Percentiles rank a stretch among this genome's conserved stretches.
Evolutionary conservation across 371 early-diverging fungal species (phyloP).

Genomic region (Apophysomyces elegans): DNA sequence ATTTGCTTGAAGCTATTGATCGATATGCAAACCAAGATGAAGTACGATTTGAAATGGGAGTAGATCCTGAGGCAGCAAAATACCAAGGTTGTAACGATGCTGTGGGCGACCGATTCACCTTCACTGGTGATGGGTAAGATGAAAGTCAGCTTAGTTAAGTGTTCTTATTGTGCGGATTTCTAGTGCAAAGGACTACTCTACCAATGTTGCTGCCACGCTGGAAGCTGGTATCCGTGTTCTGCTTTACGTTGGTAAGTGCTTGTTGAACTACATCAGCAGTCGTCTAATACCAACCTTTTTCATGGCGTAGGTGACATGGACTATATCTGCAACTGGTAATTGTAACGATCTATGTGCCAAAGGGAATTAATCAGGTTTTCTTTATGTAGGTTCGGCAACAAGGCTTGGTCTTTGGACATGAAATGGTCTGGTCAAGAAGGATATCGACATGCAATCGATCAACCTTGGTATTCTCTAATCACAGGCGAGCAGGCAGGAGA

Average conservation of each 20-base stretch:
- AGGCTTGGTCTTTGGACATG: constrained; percentile 80
- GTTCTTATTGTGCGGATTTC: neutral
- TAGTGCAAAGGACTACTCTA: constrained; percentile 54
- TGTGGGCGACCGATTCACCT: constrained; percentile 72
- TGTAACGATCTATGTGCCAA: neutral
- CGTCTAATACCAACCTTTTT: neutral
- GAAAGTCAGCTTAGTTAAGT: neutral
- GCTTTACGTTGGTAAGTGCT: constrained; percentile 82
- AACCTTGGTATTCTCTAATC: constrained; percentile 43
- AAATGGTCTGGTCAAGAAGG: constrained; percentile 78
- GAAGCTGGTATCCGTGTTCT: constrained; percentile 78
- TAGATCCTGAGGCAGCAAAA: constrained; percentile 57
- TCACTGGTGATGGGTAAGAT: constrained; percentile 80
- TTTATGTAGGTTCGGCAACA: constrained; percentile 72
- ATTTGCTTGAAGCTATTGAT: constrained; percentile 74
- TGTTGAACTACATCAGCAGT: neutral
- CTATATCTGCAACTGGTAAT: constrained; percentile 78
- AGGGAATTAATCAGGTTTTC: neutral
- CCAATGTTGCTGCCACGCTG: constrained; percentile 55
- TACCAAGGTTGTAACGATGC: constrained; percentile 76
- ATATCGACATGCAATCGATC: constrained; percentile 65
- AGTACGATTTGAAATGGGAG: constrained; percentile 73
- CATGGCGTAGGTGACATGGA: constrained; percentile 54
- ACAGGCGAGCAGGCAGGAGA: constrained; percentile 68
- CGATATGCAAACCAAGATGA: constrained; percentile 72